Evolutionary conservation across 345 rosid genomes (phyloP).

Genomic region (Gossypium stocksii): DNA sequence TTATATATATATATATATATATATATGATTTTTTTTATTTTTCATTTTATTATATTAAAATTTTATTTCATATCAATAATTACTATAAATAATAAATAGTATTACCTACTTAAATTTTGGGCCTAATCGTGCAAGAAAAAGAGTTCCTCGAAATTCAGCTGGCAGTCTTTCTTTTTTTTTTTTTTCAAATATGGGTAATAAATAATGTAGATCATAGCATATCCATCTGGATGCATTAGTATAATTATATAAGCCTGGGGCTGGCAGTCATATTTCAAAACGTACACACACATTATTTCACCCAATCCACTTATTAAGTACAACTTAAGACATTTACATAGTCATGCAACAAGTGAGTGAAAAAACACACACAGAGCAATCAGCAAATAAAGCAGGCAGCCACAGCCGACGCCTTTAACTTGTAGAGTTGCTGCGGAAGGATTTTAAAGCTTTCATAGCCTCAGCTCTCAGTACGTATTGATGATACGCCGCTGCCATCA

Average conservation of each 20-base stretch:
- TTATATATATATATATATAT: too few species aligned
- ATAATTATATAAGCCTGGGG: background rate
- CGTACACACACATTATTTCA: background rate
- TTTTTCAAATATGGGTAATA: too few species aligned
- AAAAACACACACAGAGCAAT: slow-evolving; percentile 7
- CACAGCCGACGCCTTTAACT: slow-evolving; percentile 4
- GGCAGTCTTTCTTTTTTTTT: too few species aligned
- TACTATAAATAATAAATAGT: too few species aligned
- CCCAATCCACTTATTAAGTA: background rate
- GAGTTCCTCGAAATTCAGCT: too few species aligned
- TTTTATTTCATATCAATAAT: too few species aligned
- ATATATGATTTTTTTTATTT: too few species aligned
- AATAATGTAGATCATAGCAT: too few species aligned
- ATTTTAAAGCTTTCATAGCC: slow-evolving; percentile 35
- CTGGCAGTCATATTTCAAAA: background rate
- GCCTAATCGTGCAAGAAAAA: too few species aligned
- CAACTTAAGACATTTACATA: background rate
- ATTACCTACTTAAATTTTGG: too few species aligned
- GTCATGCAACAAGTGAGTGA: background rate
- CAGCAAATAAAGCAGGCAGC: background rate
- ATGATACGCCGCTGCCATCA: slow-evolving; percentile 31
- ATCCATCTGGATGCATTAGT: background rate
- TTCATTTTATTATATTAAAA: too few species aligned
- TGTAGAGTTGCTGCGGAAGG: slow-evolving; percentile 26
- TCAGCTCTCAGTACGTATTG: slow-evolving; percentile 30